Percentiles rank a stretch among this genome's conserved stretches.
phyloP scores from a whole-genome alignment of 768 basidiomycete genomes.

The Fomitopsis pulvina region DNA sequence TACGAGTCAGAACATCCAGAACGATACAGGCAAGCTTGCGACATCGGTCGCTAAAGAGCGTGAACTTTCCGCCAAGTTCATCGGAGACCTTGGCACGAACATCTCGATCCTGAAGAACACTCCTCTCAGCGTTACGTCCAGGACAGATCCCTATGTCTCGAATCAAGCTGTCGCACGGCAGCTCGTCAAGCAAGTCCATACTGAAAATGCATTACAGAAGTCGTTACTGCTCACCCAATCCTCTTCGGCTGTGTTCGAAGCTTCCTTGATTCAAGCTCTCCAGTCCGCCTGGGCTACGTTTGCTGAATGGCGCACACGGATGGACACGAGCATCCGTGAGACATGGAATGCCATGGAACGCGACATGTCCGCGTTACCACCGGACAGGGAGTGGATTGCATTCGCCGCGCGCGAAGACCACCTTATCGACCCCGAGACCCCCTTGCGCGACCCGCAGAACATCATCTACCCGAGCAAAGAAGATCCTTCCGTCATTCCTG shows the following conservation, averaged over 20 bases:
- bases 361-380: slow-evolving; percentile 71
- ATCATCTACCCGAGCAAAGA: slow-evolving; percentile 89
- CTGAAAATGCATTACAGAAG: slow-evolving; percentile 97
- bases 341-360: slow-evolving; percentile 65
- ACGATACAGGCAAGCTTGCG: slow-evolving; percentile 90
- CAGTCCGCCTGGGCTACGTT: slow-evolving; percentile 98
- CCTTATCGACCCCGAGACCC: slow-evolving; percentile 94
- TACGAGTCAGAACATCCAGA: slow-evolving; percentile 74
- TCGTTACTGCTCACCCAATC: slow-evolving; percentile 98
- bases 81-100: slow-evolving; percentile 80
- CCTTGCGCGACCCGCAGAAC: slow-evolving; percentile 68
- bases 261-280: slow-evolving; percentile 89
- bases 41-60: slow-evolving; percentile 90
- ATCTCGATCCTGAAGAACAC: slow-evolving; percentile 95
- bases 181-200: slow-evolving; percentile 87
- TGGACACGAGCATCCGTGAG: slow-evolving; percentile 64
- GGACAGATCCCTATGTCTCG: slow-evolving; percentile 77
- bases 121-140: slow-evolving; percentile 75
- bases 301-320: slow-evolving; percentile 89
- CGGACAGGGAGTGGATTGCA: slow-evolving; percentile 92
- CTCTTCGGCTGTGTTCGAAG: slow-evolving; percentile 94
- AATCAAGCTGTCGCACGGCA: slow-evolving; percentile 73
- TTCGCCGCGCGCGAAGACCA: slow-evolving; percentile 93
- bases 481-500: slow-evolving; percentile 76
- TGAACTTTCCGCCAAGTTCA: slow-evolving; percentile 75